A percentile compares a stretch with the other conserved stretches of the same genome.
Evolutionary conservation across 1,284 basidiomycete species (phyloP).

Genomic region (Athelia sp.): DNA sequence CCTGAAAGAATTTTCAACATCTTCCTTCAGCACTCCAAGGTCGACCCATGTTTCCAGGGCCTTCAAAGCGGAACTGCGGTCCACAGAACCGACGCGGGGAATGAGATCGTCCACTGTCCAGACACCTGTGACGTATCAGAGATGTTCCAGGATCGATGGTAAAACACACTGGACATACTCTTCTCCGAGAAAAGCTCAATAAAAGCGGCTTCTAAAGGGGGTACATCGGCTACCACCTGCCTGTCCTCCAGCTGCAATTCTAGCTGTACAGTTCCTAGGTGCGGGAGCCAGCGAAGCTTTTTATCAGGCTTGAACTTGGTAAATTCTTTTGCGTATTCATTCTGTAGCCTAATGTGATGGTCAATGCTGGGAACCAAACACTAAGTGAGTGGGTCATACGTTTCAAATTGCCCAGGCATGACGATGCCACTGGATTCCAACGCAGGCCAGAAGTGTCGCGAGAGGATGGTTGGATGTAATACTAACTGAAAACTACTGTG

Average conservation of each 20-base stretch:
- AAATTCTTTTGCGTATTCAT: constrained; percentile 74
- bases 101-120: constrained; percentile 71
- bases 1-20: constrained; percentile 49
- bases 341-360: constrained; percentile 52
- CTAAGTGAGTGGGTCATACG: constrained; percentile 38
- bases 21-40: constrained; percentile 73
- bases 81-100: constrained; percentile 56
- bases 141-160: background rate
- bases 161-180: constrained; percentile 31
- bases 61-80: constrained; percentile 58
- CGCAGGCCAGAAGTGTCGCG: constrained; percentile 89
- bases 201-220: constrained; percentile 84
- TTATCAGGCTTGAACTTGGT: constrained; percentile 86
- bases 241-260: constrained; percentile 81
- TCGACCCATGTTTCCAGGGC: constrained; percentile 83
- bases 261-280: constrained; percentile 78
- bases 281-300: constrained; percentile 79
- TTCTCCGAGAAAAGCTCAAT: constrained; percentile 81
- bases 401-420: constrained; percentile 80
- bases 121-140: constrained; percentile 36
- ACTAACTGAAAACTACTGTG: constrained; percentile 41
- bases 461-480: constrained; percentile 86
- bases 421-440: constrained; percentile 68
- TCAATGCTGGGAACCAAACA: too few species aligned
- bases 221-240: constrained; percentile 69